Base-by-base conservation (phyloP, 2,329 filamentous ascomycete genomes). In the Paraphoma chrysanthemicola region DNA sequence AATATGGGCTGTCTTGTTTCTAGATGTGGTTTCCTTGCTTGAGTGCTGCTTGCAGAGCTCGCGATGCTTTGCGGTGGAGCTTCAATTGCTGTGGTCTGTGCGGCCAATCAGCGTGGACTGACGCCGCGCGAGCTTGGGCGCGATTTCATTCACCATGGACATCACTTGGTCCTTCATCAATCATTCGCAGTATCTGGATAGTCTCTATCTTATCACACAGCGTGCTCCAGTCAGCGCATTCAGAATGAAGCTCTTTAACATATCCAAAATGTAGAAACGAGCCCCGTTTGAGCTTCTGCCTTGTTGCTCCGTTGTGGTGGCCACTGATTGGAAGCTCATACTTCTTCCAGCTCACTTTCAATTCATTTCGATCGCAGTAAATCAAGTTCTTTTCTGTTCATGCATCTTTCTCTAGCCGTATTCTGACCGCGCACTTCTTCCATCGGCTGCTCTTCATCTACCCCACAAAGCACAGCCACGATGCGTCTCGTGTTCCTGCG, bases 11-110 rank as follows among this genome's bases (percentile, higher is more conserved):
- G 28, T n/a, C 17, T 39, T 33, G 28, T 11, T 7, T 16, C 3
- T 10, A 5, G 10, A 10, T 16, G 43, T 44, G 16, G 3, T 14
- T 45, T 8, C 14, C 14, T 31, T 18, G 6, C 18, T 9, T 28
- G 33, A 38, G 14, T 47, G 29, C n/a, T 30, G 29, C 16, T 48
- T 12, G 28, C 8, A 48, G 14, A 30, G 45, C 39, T 41, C 51
- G 41, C 45, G 30, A 54, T 54, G 45, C 38, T 31, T 43, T 17
- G 41, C 44, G 8, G 29, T 29, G 33, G 44, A 54, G 45, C 52
- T 54, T 49, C 52, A 44, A 49, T 49, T 54, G n/a, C 36, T 44
- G 33, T 14, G 52, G 52, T 31, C 52, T 49, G 52, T 54, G 45
- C 52, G 39, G 7, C 52, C 52, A 54, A 54, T 54, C 39, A 54